A percentile compares a stretch with the other conserved stretches of the same genome.
phyloP scores from a whole-genome alignment of 176 grass and related monocot species.

The Eleusine coracana region DNA sequence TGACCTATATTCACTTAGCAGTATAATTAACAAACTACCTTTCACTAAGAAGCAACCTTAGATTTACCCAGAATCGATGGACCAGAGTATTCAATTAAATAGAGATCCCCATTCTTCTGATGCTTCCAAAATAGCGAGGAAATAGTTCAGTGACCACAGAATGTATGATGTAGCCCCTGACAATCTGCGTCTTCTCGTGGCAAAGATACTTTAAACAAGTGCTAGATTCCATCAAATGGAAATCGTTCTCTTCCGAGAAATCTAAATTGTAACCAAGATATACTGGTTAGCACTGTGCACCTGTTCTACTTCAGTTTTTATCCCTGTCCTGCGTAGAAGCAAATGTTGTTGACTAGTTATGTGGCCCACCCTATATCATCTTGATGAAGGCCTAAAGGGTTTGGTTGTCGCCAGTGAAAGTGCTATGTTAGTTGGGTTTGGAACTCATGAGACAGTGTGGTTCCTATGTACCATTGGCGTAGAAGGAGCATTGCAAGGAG shows the following conservation, averaged over 20 bases:
- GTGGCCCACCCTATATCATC: not conserved
- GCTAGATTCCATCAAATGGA: not conserved
- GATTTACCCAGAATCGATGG: not conserved
- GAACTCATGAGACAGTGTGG: not conserved
- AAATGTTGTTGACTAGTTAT: not conserved
- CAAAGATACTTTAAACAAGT: not conserved
- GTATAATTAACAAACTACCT: not conserved
- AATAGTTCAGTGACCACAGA: no score
- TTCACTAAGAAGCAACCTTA: not conserved
- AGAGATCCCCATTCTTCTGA: no score
- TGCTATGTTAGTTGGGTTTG: not conserved
- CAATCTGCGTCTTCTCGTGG: no score
- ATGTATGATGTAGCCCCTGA: no score
- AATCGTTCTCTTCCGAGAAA: not conserved
- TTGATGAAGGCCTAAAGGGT: not conserved
- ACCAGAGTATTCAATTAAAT: not conserved
- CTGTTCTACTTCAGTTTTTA: not conserved
- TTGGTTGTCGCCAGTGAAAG: not conserved
- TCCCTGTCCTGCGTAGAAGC: not conserved
- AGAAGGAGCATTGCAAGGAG: not conserved
- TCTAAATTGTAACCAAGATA: not conserved
- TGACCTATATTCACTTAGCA: not conserved
- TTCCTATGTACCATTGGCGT: not conserved
- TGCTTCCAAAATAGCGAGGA: no score
- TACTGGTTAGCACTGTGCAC: not conserved